Evolutionary conservation across 1,139 yeast genomes (phyloP).

Genomic region (Diutina sp.): DNA sequence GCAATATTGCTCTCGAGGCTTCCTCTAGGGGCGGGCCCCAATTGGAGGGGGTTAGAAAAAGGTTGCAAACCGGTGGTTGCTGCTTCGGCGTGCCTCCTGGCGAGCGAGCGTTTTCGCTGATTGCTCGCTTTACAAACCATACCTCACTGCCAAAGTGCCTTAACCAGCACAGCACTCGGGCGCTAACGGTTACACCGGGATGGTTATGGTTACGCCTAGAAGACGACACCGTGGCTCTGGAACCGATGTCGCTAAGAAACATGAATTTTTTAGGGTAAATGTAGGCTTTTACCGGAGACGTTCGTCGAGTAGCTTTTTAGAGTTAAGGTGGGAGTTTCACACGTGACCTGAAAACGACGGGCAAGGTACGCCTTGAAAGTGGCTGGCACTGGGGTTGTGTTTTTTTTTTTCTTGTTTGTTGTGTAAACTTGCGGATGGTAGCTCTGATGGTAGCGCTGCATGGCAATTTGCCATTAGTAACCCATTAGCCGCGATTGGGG

Average conservation of each 20-base stretch:
- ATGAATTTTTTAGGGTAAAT: too few relatives aligned
- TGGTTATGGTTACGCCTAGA: not conserved
- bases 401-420: too few relatives aligned
- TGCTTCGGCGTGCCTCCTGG: not conserved
- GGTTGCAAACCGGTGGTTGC: not conserved
- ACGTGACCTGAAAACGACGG: not conserved
- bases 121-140: not conserved
- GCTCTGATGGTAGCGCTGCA: not conserved
- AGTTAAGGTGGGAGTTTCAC: too few relatives aligned
- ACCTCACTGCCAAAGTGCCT: not conserved
- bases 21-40: not conserved
- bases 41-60: not conserved
- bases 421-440: too few relatives aligned
- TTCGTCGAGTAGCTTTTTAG: too few relatives aligned
- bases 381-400: too few relatives aligned
- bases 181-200: not conserved
- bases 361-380: too few relatives aligned
- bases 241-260: too few relatives aligned
- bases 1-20: not conserved
- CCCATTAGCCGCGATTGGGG: not conserved
- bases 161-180: not conserved
- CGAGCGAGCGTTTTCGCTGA: not conserved
- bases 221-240: too few relatives aligned
- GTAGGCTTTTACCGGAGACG: too few relatives aligned
- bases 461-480: not conserved